These are phyloP conservation scores for Cercophora scortea DNA, from an alignment of 495 filamentous ascomycete species.

Conservation along the genomic window DNA sequence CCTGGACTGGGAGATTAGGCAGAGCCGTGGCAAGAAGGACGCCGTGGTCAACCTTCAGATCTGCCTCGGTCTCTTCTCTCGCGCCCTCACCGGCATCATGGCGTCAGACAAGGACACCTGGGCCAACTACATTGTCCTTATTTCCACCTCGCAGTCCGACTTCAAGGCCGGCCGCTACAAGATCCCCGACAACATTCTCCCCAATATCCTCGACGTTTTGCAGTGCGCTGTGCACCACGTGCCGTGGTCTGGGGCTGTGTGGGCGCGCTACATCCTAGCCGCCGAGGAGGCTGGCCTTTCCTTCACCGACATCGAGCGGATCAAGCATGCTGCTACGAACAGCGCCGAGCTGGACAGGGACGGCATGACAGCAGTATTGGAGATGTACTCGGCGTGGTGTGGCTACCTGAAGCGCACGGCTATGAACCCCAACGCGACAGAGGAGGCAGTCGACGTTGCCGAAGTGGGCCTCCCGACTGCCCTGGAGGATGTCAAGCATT, in stretches of 20 bases:
- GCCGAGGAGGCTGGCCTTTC: conserved; percentile 66
- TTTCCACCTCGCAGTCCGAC: conserved; percentile 37
- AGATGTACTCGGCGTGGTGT: conserved; percentile 89
- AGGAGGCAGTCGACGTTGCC: conserved; percentile 84
- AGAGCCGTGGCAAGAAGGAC: conserved; percentile 42
- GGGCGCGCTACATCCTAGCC: conserved; percentile 80
- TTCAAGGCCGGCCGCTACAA: conserved; percentile 25
- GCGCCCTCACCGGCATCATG: conserved; percentile 59
- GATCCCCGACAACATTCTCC: conserved; percentile 26
- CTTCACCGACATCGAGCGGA: conserved; percentile 72
- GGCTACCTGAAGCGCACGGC: conserved; percentile 79
- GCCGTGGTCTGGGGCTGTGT: conserved; percentile 84
- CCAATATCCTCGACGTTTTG: conserved; percentile 36
- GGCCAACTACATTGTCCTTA: conserved; percentile 73
- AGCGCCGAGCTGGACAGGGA: conserved; percentile 61
- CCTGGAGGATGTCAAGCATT: conserved; percentile 70
- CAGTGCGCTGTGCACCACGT: conserved; percentile 79
- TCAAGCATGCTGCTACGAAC: conserved; percentile 87
- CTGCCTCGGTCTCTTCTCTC: conserved; percentile 68
- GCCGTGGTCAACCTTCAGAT: conserved; percentile 45
- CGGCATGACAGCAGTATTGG: conserved; percentile 77
- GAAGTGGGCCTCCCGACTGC: conserved; percentile 83
- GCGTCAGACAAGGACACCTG: conserved; percentile 63
- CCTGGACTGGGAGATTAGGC: conserved; percentile 71
- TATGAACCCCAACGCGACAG: conserved; percentile 65